Conservation (phyloP, 2,329 filamentous ascomycete species). For the Ciborinia camelliae region DNA sequence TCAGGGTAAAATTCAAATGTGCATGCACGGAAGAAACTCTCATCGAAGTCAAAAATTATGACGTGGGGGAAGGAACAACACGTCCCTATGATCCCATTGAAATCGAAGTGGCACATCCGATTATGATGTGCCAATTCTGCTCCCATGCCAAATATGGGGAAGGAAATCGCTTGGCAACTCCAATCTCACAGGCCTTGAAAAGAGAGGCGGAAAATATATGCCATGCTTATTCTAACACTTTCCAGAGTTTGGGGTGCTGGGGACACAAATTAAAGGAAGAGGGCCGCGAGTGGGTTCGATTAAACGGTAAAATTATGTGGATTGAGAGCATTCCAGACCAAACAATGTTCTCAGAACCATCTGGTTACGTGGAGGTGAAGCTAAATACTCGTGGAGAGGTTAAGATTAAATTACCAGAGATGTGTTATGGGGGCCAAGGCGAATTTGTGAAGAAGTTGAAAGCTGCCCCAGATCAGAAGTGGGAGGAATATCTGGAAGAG, state of each 20-base stretch:
- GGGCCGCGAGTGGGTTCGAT: background rate
- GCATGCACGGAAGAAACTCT: fast-evolving
- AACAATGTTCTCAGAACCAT: no score
- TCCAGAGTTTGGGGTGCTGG: background rate
- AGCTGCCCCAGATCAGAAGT: no score
- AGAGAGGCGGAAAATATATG: background rate
- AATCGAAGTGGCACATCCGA: background rate
- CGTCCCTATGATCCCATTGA: background rate
- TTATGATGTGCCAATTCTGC: no score
- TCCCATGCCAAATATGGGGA: background rate
- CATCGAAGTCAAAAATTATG: no score
- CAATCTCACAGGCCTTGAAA: background rate
- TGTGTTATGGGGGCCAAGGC: no score
- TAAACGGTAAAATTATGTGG: background rate
- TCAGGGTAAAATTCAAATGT: background rate
- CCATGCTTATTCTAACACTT: background rate
- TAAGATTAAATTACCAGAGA: no score
- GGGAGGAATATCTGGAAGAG: no score
- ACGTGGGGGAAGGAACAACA: no score
- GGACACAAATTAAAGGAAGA: background rate
- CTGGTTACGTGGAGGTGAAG: no score
- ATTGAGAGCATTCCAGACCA: background rate
- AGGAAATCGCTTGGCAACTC: background rate
- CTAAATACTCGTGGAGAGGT: no score
- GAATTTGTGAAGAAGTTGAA: no score